Evolutionary conservation across 805 yeast species (phyloP), one percentile per base, ranked within the genome.

Genomic region (Yamadazyma phyllophila): DNA sequence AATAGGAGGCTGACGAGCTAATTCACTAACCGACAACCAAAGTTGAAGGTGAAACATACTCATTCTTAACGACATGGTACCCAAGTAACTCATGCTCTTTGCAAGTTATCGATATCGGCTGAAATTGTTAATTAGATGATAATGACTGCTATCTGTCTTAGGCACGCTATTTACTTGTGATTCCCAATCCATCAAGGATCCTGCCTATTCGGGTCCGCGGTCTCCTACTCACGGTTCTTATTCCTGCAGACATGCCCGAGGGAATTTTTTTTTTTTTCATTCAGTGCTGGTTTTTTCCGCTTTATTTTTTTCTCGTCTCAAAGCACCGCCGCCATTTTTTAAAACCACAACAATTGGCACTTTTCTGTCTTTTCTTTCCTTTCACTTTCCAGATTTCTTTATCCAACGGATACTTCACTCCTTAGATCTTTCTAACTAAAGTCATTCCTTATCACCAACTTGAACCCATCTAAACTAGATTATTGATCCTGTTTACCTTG

Each of bases 341-440:
- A 44, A 44, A 44, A 44, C 42, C 46, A 44, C 35, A 44, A 44
- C 46, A 44, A 38, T 38, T 38, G 46, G 46, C 46, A 44, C 46
- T 37, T 37, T 37, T 37, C 20, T 9, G 20, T 17, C 20, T 38
- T 41, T 27, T 35, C 15, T 36, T 30, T 34, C 14, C 32, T 24
- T 36, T 35, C 29, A 13, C 14, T 42, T 13, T 36, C 36, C 14
- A 16, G n/a, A 27, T 26, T 29, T 27, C 26, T 12, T 26, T 13
- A 40, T 31, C 31, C 10, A 37, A 37, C n/a, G 11, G 15, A 14
- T 34, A 33, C 24, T 29, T 32, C 40, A 33, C 16, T 36, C 46
- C 41, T 43, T 43, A 36, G 36, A 26, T 17, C 37, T 35, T 16
- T 31, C 48, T 45, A 45, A 45, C 48, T 45, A 45, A 39, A 45